Evolutionary conservation across 2,329 filamentous ascomycete genomes (phyloP).

Genomic region (Ceratocystis smalleyi): DNA sequence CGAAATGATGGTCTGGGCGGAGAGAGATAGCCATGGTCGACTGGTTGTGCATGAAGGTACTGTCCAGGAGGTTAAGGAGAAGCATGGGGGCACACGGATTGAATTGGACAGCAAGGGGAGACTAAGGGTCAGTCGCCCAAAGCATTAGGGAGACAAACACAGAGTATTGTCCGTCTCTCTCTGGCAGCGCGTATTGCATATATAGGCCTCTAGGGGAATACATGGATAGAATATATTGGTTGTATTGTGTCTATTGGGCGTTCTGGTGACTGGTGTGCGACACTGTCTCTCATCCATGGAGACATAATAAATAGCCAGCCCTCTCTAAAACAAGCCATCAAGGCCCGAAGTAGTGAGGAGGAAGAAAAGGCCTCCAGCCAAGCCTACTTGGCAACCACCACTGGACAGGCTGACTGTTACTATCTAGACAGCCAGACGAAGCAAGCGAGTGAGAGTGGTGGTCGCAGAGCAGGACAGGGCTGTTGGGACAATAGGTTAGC

Average conservation of each 20-base stretch:
- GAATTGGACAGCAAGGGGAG: conserved; percentile 93
- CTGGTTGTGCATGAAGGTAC: conserved; percentile 48
- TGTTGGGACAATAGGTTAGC: conserved; percentile 5
- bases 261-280: too few relatives aligned
- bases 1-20: conserved; percentile 2
- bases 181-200: too few relatives aligned
- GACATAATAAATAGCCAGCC: neutral
- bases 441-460: neutral
- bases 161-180: neutral
- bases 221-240: too few relatives aligned
- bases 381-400: neutral
- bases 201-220: too few relatives aligned
- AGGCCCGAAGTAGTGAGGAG: conserved; percentile 18
- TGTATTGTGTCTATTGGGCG: too few relatives aligned
- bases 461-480: neutral
- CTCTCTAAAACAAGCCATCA: conserved; percentile 16
- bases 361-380: conserved; percentile 11
- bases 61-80: conserved; percentile 40
- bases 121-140: conserved; percentile 71
- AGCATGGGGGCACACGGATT: conserved; percentile 47
- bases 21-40: conserved; percentile 33
- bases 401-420: neutral
- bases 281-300: too few relatives aligned
- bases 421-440: neutral
- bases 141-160: conserved; percentile 22